Conservation (phyloP, 208 protist species). For the Leishmania gerbilli region DNA sequence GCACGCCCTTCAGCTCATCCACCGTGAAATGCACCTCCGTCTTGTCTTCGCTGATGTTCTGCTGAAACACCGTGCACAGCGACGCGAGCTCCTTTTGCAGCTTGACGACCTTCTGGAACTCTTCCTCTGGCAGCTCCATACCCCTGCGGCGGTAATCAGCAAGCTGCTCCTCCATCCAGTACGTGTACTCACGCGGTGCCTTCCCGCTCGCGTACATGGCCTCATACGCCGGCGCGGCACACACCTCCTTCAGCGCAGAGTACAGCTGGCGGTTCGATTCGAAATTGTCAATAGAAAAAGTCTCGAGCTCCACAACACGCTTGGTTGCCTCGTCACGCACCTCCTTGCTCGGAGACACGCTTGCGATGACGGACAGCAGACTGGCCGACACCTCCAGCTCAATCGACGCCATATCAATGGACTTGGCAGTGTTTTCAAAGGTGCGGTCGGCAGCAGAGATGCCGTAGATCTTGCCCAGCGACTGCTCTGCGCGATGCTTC, state of each 20-base stretch:
- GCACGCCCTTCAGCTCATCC: conserved; percentile 69
- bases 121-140: conserved; percentile 66
- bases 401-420: conserved; percentile 53
- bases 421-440: conserved; percentile 61
- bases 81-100: conserved; percentile 73
- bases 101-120: conserved; percentile 61
- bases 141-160: conserved; percentile 63
- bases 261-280: conserved; percentile 69
- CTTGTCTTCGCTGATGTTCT: conserved; percentile 84
- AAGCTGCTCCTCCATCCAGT: conserved; percentile 75
- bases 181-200: conserved; percentile 53
- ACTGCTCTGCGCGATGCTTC: conserved; percentile 47
- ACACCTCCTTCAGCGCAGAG: conserved; percentile 56
- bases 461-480: conserved; percentile 52
- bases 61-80: conserved; percentile 68
- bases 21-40: conserved; percentile 49
- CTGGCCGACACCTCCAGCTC: conserved; percentile 63
- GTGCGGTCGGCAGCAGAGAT: conserved; percentile 31
- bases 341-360: conserved; percentile 53
- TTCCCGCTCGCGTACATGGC: conserved; percentile 38
- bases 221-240: conserved; percentile 31
- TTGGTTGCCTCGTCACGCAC: conserved; percentile 71
- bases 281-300: conserved; percentile 73
- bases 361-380: conserved; percentile 65
- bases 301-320: conserved; percentile 61